Base-by-base conservation (phyloP, 345 rosid genomes). In the Eucalyptus dawsonii region DNA sequence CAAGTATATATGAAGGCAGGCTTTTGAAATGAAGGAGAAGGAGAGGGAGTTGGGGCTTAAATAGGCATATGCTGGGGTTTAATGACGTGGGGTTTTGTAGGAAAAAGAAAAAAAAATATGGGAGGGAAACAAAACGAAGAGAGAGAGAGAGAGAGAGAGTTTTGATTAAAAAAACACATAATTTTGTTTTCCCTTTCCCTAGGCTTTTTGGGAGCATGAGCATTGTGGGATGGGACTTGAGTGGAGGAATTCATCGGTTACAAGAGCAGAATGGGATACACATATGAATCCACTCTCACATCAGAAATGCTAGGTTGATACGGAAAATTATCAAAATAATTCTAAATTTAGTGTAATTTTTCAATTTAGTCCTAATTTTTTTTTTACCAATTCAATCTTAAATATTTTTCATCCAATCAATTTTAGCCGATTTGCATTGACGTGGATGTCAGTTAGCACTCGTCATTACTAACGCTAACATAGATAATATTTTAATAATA, bases 201-300 rank as follows among this genome's bases (percentile, higher is more conserved):
- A 5, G 49, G n/a, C 16, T 87, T 31, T 76, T 49, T 88, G 65
- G 69, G 50, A 53, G 67, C n/a, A 37, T 31, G 86, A 24, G 7
- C 27, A 0, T 24, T 24, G 29, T 50, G 86, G 50, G 80, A 50
- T 10, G 58, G n/a, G 51, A 86, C 49, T 14, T 8, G 37, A 40
- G 25, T 62, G 22, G 45, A 27, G 80, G 87, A 87, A 72, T 53
- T 58, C 7, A 29, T 11, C n/a, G 9, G 69, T 27, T 24, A 54
- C 22, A 44, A n/a, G 19, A 29, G 86, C 67, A 40, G 34, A 87
- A 87, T 89, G 91, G 91, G 87, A 58, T 91, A 89, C 92, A 67
- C 90, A 25, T 88, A 14, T 67, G 92, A 90, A 88, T 87, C 90
- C 90, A 60, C 12, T 9, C 62, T 31, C 85, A 49, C 85, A 17